Conservation (phyloP, 2,329 filamentous ascomycete species). For the Xylaria sp. region DNA sequence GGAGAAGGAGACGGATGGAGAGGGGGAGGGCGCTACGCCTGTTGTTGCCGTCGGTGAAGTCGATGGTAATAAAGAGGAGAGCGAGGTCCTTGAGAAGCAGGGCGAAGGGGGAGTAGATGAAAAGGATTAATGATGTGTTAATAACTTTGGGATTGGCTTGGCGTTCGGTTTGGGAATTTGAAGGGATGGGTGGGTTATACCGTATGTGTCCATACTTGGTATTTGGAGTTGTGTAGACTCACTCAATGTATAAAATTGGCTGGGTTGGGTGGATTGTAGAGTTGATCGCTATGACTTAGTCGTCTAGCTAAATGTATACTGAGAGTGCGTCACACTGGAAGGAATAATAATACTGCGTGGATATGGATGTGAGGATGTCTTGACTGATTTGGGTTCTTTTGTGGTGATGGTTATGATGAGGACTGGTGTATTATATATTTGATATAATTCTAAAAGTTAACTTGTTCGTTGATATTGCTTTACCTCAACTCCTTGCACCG, state of each 20-base stretch:
- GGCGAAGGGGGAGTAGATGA: conserved; percentile 41
- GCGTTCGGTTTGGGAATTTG: background rate
- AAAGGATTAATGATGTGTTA: conserved; percentile 1
- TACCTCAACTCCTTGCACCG: background rate
- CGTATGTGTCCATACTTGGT: too few relatives aligned
- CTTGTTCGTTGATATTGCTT: background rate
- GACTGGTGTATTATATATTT: background rate
- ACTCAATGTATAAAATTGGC: background rate
- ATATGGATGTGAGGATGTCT: background rate
- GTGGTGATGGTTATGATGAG: background rate
- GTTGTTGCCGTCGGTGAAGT: conserved; percentile 43
- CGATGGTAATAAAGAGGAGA: conserved; percentile 43
- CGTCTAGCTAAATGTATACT: background rate
- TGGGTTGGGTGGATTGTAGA: background rate
- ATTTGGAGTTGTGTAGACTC: too few relatives aligned
- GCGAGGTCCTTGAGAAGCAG: conserved; percentile 44
- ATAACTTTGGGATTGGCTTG: background rate
- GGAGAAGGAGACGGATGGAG: conserved; percentile 35
- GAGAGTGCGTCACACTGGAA: too few relatives aligned
- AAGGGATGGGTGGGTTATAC: background rate
- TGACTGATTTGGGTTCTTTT: background rate
- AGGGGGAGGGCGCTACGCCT: conserved; percentile 32
- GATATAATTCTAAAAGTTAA: too few relatives aligned
- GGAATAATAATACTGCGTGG: background rate
- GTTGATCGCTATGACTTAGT: background rate